phyloP scores from a whole-genome alignment of 2,329 filamentous ascomycete species.

The Fusarium austroafricanum region DNA sequence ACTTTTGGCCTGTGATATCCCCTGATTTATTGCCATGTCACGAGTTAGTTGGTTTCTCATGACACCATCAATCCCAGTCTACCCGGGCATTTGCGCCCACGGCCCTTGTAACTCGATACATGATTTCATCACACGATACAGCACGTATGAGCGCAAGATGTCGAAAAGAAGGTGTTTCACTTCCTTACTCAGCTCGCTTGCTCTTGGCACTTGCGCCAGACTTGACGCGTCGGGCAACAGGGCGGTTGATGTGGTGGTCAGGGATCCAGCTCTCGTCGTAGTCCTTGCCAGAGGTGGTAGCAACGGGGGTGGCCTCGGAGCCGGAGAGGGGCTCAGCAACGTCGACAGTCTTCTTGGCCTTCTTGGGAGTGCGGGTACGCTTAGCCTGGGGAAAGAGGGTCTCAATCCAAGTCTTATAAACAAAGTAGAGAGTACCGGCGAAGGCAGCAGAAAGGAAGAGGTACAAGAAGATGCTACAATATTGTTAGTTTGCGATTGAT shows the following conservation, averaged over 20 bases:
- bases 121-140: constrained; percentile 13
- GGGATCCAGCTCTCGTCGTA: constrained; percentile 97
- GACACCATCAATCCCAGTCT: constrained; percentile 26
- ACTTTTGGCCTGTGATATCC: constrained; percentile 12
- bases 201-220: constrained; percentile 63
- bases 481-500: constrained; percentile 45
- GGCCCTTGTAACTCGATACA: constrained; percentile 19
- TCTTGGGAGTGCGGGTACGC: constrained; percentile 70
- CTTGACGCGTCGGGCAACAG: constrained; percentile 76
- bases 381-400: constrained; percentile 94
- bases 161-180: neutral
- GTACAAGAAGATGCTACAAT: constrained; percentile 91
- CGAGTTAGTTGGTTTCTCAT: constrained; percentile 18
- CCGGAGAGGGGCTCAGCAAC: constrained; percentile 71
- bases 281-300: constrained; percentile 74
- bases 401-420: constrained; percentile 98
- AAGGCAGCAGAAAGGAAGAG: constrained; percentile 85
- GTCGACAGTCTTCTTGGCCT: constrained; percentile 75
- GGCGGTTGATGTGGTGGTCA: constrained; percentile 86
- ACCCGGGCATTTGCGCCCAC: constrained; percentile 26
- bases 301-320: constrained; percentile 75
- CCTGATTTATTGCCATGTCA: constrained; percentile 20
- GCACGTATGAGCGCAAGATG: neutral
- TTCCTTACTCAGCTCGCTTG: constrained; percentile 49
- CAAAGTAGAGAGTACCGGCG: constrained; percentile 87